Evolutionary conservation across 2,329 filamentous ascomycete species (phyloP), one percentile per base, ranked within the genome.

Genomic region (Trichoderma atrobrunneum): DNA sequence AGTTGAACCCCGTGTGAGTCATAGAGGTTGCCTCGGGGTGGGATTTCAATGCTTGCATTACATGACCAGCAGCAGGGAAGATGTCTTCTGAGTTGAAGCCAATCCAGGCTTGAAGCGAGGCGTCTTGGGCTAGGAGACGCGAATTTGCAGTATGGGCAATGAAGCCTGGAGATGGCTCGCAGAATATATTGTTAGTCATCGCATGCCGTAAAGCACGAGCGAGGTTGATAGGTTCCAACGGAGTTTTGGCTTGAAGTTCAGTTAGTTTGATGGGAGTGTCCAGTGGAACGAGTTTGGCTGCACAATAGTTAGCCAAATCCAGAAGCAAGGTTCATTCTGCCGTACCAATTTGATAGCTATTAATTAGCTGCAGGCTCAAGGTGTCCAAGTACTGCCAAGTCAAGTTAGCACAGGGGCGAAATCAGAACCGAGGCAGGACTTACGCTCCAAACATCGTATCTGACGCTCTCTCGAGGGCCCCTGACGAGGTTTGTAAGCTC

Each of bases 131-230:
- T 1, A 91, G 82, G 3, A 85, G 78, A 5, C 83, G 83, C 1
- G 87, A 90, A 1, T 84, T 83, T 1, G 86, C 85, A 2, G 87
- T 89, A 77, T 91, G 89, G 10, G 84, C 85, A 72, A 90, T 84
- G 3, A 83, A 73, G 1, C 85, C 85, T 0, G 86, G 84, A 6
- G 78, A 77, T 1, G 85, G 83, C 74, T 90, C 88, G 57, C 80
- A 76, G 78, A 91, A 89, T 72, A 90, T 83, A 12, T 82, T 81
- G 74, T 85, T 87, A 14, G 87, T 89, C 83, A 90, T 89, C 51
- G 85, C 87, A 77, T 89, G 85, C 8, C 88, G 86, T 32, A 88
- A 78, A 7, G 87, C 79, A 60, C 87, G 85, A 14, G 84, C 82
- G 21, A 88, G 80, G 75, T 88, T 87, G 73, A 85, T 81, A 32